Base-by-base conservation (phyloP, 1,284 basidiomycete species). In the Apiotrichum siamense region DNA sequence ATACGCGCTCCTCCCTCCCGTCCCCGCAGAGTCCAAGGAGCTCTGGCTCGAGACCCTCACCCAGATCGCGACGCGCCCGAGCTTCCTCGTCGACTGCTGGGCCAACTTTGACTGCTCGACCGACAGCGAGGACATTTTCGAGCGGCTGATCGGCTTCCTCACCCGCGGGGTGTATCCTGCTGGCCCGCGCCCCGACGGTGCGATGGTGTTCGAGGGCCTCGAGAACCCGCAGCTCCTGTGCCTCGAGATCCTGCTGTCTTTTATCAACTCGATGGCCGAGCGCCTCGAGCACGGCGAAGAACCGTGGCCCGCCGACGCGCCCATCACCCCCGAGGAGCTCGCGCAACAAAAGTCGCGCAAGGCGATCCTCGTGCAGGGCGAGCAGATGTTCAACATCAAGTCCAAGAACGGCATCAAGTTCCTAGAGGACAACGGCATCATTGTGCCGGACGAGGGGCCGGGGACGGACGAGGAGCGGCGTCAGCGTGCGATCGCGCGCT, bases 21-120 rank as follows among this genome's bases (percentile, higher is more conserved):
- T 86, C n/a, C 83, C 83, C 27, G 88, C 87, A 25, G 90, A 96
- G 74, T 88, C 85, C 7, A 83, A 91, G 39, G 89, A 96, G 66
- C 76, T 98, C 51, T 84, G 97, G 65, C 77, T 98, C 52, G 96
- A 97, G 73, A 87, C 87, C 2, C 75, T 98, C 26, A 81, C 81
- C 44, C 85, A 90, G 54, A 82, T 97, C 44, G 85, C 86, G 26
- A 79, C 85, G 6, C 81, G 86, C 62, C 64, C 65, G 13, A 74
- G 69, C 43, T 93, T 94, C 74, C 90, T 97, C 85, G 89, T 96
- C 40, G 90, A 97, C 66, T 77, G 97, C 11, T 99, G 90, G 77
- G 80, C 84, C 52, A 98, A 98, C 72, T 98, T 96, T 72, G 96
- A 99, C 70, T 97, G 92, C 69, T 88, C 97, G 64, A 84, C 88